Conservation (phyloP, 805 yeast species). For the Ogataea glucozyma region DNA sequence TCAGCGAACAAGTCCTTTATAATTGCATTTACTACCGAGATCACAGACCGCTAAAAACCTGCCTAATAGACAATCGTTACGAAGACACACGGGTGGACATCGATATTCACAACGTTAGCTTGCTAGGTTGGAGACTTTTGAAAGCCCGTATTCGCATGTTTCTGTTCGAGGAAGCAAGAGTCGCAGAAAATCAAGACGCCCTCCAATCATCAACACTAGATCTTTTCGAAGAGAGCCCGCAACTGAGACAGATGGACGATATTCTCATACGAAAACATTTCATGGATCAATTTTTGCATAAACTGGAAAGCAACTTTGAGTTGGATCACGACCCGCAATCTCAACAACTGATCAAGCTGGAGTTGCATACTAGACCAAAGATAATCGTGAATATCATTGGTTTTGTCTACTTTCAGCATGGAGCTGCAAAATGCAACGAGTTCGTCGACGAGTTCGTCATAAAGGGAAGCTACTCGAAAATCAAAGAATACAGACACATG, state of each 20-base stretch:
- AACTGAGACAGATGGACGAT: constrained; percentile 6
- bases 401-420: constrained; percentile 28
- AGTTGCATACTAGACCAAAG: constrained; percentile 19
- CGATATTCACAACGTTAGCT: constrained; percentile 7
- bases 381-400: constrained; percentile 30
- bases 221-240: constrained; percentile 4
- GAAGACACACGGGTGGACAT: constrained; percentile 11
- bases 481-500: constrained; percentile 25
- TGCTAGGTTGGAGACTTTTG: constrained; percentile 14
- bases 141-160: constrained; percentile 8
- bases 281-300: constrained; percentile 26
- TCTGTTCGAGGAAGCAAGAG: constrained; percentile 8
- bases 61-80: constrained; percentile 9
- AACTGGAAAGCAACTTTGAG: constrained; percentile 10
- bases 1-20: constrained; percentile 24
- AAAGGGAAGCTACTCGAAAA: constrained; percentile 22
- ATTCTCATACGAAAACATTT: constrained; percentile 19
- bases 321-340: constrained; percentile 10
- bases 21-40: constrained; percentile 25
- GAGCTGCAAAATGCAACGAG: constrained; percentile 16
- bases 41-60: constrained; percentile 12
- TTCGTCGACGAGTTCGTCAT: constrained; percentile 34
- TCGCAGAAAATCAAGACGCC: neutral
- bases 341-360: constrained; percentile 21
- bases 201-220: constrained; percentile 4